Evolutionary conservation across 2,329 filamentous ascomycete species (phyloP).

Genomic region (Ceratocystis eucalypticola): DNA sequence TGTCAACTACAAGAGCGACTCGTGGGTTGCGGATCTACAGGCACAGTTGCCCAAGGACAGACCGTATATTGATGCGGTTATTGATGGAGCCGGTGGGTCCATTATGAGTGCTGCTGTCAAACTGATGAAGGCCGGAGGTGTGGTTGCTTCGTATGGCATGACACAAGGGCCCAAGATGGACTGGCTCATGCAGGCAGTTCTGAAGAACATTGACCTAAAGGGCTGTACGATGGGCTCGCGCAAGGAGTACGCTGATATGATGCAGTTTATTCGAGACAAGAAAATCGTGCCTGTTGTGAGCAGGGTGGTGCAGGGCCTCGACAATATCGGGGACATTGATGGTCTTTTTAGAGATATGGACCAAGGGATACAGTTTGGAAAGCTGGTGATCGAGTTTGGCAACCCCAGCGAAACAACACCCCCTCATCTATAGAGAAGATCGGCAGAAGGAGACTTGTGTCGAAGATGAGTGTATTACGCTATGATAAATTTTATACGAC

Average conservation of each 20-base stretch:
- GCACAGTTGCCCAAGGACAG: conserved; percentile 49
- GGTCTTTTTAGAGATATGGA: conserved; percentile 79
- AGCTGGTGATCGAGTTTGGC: conserved; percentile 68
- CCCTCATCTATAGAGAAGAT: background rate
- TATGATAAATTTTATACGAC: background rate
- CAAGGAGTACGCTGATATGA: conserved; percentile 82
- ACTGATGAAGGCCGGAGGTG: conserved; percentile 66
- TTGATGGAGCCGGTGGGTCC: conserved; percentile 85
- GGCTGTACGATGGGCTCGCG: conserved; percentile 87
- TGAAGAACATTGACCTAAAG: conserved; percentile 76
- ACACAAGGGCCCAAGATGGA: conserved; percentile 74
- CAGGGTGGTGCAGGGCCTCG: conserved; percentile 56
- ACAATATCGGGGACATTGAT: conserved; percentile 67
- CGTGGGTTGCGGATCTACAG: conserved; percentile 67
- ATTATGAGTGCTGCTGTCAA: conserved; percentile 54
- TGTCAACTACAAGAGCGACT: conserved; percentile 64
- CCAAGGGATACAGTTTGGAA: conserved; percentile 75
- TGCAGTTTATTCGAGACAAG: conserved; percentile 62
- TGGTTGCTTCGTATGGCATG: conserved; percentile 87
- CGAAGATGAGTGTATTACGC: conserved; percentile 5
- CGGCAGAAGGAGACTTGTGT: background rate
- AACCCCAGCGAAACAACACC: conserved; percentile 23
- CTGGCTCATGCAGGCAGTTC: conserved; percentile 68
- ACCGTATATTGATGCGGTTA: conserved; percentile 63
- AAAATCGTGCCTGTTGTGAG: conserved; percentile 68